Conservation (phyloP, 352 stramenopile species). For the Phytophthora palmivora region DNA sequence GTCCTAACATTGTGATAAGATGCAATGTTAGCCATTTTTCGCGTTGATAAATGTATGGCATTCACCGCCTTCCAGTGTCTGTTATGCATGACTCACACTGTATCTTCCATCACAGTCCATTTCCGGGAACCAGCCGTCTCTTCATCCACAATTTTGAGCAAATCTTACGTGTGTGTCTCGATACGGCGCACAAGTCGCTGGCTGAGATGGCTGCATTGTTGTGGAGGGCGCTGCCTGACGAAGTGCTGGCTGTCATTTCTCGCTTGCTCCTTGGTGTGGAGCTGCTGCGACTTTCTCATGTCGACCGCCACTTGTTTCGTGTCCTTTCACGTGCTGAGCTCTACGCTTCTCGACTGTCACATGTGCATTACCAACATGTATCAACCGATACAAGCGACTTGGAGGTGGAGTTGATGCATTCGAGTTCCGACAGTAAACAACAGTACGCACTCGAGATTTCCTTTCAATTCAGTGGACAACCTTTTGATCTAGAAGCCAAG, state of each 20-base stretch:
- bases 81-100: slow-evolving; percentile 19
- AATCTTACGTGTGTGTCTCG: slow-evolving; percentile 22
- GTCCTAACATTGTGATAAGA: neutral
- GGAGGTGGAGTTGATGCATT: slow-evolving; percentile 16
- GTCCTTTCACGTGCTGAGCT: slow-evolving; percentile 16
- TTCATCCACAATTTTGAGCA: slow-evolving; percentile 24
- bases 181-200: neutral
- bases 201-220: slow-evolving; percentile 20
- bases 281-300: slow-evolving; percentile 38
- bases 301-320: slow-evolving; percentile 13
- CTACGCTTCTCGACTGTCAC: slow-evolving; percentile 29
- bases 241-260: slow-evolving; percentile 30
- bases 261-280: slow-evolving; percentile 34
- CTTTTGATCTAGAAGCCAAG: neutral
- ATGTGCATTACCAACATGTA: slow-evolving; percentile 20
- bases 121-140: slow-evolving; percentile 15
- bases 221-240: slow-evolving; percentile 26
- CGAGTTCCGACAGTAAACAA: slow-evolving; percentile 11
- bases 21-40: slow-evolving; percentile 10
- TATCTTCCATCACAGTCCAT: slow-evolving; percentile 6
- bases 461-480: slow-evolving; percentile 21
- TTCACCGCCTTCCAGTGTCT: slow-evolving; percentile 6
- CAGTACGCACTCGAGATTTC: slow-evolving; percentile 12
- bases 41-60: slow-evolving; percentile 14
- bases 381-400: slow-evolving; percentile 3